A percentile compares a stretch with the other conserved stretches of the same genome.
Conservation (phyloP, 208 protist species). For the Trypanosoma avium region DNA sequence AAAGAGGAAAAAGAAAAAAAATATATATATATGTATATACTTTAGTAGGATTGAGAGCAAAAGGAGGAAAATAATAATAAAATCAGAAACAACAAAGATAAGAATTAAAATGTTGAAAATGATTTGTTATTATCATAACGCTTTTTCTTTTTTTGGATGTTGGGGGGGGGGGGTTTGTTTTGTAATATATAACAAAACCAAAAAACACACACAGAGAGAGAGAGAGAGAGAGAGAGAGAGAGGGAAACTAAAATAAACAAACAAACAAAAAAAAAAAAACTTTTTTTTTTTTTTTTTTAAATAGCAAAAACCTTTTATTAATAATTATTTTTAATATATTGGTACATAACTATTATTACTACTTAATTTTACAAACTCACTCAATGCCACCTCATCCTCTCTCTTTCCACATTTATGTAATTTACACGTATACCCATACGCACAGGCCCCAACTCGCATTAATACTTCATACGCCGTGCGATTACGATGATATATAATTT, state of each 20-base stretch:
- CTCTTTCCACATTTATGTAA: not conserved
- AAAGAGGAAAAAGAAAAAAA: not conserved
- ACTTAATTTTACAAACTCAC: not conserved
- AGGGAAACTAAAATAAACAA: not conserved
- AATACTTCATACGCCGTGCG: conserved; percentile 15
- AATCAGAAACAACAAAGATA: too few species aligned
- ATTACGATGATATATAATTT: conserved; percentile 22
- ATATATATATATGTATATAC: not conserved
- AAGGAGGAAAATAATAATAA: not conserved
- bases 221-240: not conserved
- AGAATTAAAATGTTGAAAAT: too few species aligned
- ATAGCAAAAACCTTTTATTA: conserved; percentile 17
- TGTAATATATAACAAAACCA: not conserved
- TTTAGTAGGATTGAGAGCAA: not conserved
- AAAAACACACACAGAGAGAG: not conserved
- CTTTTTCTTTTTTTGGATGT: too few species aligned
- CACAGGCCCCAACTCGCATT: conserved; percentile 18
- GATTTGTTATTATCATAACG: too few species aligned
- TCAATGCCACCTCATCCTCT: not conserved
- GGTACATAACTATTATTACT: conserved; percentile 10
- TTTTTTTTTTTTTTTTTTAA: not conserved
- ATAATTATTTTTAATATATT: conserved; percentile 3
- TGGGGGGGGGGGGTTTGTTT: too few species aligned
- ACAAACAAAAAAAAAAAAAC: not conserved
- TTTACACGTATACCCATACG: conserved; percentile 21